A percentile compares a stretch with the other conserved stretches of the same genome.
phyloP scores from a whole-genome alignment of 2,329 filamentous ascomycete species.

The Fusarium graminum region DNA sequence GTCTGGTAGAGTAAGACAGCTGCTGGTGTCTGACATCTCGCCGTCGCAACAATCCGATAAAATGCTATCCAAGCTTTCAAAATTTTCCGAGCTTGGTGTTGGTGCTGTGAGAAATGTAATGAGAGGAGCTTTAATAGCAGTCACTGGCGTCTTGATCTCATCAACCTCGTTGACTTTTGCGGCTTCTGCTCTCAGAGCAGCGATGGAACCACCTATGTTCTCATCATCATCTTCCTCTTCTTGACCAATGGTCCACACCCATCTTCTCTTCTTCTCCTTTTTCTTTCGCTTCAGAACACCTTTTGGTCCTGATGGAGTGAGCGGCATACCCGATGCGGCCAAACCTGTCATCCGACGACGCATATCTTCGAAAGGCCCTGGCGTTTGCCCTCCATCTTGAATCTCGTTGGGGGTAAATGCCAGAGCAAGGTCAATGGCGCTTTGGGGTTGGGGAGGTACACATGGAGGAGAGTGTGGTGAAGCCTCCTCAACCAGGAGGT shows the following conservation, averaged over 20 bases:
- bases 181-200: slow-evolving; percentile 55
- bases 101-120: slow-evolving; percentile 51
- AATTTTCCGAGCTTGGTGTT: slow-evolving; percentile 59
- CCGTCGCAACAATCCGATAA: slow-evolving; percentile 55
- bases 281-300: slow-evolving; percentile 67
- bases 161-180: slow-evolving; percentile 40
- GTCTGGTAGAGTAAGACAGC: slow-evolving; percentile 52
- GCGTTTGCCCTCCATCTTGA: slow-evolving; percentile 71
- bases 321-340: slow-evolving; percentile 57
- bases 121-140: slow-evolving; percentile 39
- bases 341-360: slow-evolving; percentile 67
- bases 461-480: slow-evolving; percentile 61
- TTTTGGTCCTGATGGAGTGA: slow-evolving; percentile 57
- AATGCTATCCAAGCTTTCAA: slow-evolving; percentile 39
- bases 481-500: slow-evolving; percentile 70
- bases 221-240: slow-evolving; percentile 64
- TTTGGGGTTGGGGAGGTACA: slow-evolving; percentile 54
- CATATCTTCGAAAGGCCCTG: slow-evolving; percentile 74
- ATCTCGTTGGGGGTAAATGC: slow-evolving; percentile 67
- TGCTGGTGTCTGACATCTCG: slow-evolving; percentile 64
- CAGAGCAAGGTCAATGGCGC: slow-evolving; percentile 62
- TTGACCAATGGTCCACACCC: slow-evolving; percentile 75
- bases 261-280: slow-evolving; percentile 72
- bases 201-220: slow-evolving; percentile 59
- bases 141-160: slow-evolving; percentile 42